Conservation (phyloP, 495 filamentous ascomycete species). For the Thermothielavioides terrestris region DNA sequence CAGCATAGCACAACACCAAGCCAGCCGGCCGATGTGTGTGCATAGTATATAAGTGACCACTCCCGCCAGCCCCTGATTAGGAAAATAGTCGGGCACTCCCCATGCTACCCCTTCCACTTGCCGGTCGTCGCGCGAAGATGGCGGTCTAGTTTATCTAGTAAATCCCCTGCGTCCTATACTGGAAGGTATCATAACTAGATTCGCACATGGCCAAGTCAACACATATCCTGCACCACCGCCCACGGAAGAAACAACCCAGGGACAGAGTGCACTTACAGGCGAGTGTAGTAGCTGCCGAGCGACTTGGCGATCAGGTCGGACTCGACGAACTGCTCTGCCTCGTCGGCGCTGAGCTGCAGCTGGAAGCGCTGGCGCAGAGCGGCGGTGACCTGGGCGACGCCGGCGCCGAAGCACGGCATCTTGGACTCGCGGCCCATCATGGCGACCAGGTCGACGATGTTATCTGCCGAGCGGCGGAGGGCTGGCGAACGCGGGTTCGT, state of each 20-base stretch:
- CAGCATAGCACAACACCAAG: no score
- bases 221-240: no score
- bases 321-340: conserved; percentile 65
- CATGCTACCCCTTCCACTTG: background rate
- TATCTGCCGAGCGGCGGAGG: conserved; percentile 59
- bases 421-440: conserved; percentile 68
- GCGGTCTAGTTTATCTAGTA: no score
- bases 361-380: conserved; percentile 58
- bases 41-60: no score
- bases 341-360: conserved; percentile 63
- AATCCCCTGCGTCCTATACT: conserved; percentile 72
- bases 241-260: no score
- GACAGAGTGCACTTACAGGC: conserved; percentile 61
- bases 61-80: no score
- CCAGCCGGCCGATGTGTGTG: no score
- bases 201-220: no score
- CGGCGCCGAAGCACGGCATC: conserved; percentile 68
- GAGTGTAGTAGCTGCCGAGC: conserved; percentile 66
- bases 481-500: conserved; percentile 30
- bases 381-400: conserved; percentile 51
- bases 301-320: conserved; percentile 62
- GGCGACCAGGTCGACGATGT: conserved; percentile 61
- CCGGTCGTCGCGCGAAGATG: no score
- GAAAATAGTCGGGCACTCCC: no score
- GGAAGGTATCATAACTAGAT: conserved; percentile 65